Conservation (phyloP, 768 basidiomycete genomes). For the Guyanaporus albipodus region DNA sequence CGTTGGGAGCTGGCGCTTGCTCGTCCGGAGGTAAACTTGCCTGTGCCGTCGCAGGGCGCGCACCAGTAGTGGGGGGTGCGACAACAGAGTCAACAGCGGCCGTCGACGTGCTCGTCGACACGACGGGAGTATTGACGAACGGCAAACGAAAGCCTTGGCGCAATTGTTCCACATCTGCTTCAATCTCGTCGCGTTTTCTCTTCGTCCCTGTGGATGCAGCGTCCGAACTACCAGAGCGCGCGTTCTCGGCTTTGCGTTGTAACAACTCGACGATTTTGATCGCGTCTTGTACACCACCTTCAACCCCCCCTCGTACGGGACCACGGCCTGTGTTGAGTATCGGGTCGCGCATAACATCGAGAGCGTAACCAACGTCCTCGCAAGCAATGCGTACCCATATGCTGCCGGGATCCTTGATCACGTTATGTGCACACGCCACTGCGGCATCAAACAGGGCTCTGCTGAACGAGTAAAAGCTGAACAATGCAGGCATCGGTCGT, state of each 20-base stretch:
- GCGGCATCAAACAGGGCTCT: slow-evolving; percentile 64
- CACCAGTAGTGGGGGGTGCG: neutral
- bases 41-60: neutral
- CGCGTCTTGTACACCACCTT: slow-evolving; percentile 35
- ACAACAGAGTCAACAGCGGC: neutral
- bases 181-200: slow-evolving; percentile 41
- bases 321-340: slow-evolving; percentile 30
- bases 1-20: neutral
- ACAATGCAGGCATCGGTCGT: slow-evolving; percentile 40
- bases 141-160: slow-evolving; percentile 40
- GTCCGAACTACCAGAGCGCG: slow-evolving; percentile 16
- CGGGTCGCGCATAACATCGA: slow-evolving; percentile 41
- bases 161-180: slow-evolving; percentile 30
- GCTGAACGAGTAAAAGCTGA: slow-evolving; percentile 57
- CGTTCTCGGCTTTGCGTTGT: slow-evolving; percentile 38
- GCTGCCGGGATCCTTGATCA: slow-evolving; percentile 47
- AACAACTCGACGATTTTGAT: slow-evolving; percentile 38
- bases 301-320: slow-evolving; percentile 32
- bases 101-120: slow-evolving; percentile 9
- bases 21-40: neutral
- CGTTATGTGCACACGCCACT: slow-evolving; percentile 59
- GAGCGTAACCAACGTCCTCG: slow-evolving; percentile 41
- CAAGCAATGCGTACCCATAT: slow-evolving; percentile 47
- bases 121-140: slow-evolving; percentile 37
- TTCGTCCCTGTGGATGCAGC: slow-evolving; percentile 33